These are phyloP conservation scores for Gossypium gossypioides DNA, from an alignment of 441 rosid species.

Conservation along the genomic window DNA sequence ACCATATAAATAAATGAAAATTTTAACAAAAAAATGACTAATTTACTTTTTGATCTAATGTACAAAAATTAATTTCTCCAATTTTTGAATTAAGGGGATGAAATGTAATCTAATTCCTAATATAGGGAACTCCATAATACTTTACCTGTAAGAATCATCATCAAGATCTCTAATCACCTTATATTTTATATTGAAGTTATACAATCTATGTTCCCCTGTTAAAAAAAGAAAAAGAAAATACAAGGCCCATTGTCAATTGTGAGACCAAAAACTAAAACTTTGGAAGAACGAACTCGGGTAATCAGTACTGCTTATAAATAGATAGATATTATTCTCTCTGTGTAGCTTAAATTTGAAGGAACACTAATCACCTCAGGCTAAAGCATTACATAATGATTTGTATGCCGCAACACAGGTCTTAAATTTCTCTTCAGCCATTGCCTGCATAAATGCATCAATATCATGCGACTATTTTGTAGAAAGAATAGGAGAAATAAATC, in stretches of 20 bases:
- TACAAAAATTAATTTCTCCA: no score
- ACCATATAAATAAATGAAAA: no score
- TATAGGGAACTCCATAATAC: no score
- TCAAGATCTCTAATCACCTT: no score
- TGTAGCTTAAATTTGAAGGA: background rate
- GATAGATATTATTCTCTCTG: background rate
- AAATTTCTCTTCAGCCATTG: conserved; percentile 55
- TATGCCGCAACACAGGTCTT: conserved; percentile 49
- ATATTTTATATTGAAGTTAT: background rate
- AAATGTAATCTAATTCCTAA: no score
- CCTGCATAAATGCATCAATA: conserved; percentile 25
- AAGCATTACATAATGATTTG: conserved; percentile 44
- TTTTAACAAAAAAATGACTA: no score
- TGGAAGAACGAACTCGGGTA: background rate
- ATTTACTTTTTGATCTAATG: no score
- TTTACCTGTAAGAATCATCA: no score
- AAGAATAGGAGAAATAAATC: no score
- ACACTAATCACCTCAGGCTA: conserved; percentile 10
- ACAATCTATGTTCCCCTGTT: background rate
- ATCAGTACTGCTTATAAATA: background rate
- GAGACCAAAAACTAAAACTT: background rate
- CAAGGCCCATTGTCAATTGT: background rate
- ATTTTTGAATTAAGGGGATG: accelerated
- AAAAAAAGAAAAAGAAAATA: background rate
- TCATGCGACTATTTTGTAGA: background rate